Evolutionary conservation across 306 rosid species (phyloP).

Genomic region (Astragalus glycyphyllos): DNA sequence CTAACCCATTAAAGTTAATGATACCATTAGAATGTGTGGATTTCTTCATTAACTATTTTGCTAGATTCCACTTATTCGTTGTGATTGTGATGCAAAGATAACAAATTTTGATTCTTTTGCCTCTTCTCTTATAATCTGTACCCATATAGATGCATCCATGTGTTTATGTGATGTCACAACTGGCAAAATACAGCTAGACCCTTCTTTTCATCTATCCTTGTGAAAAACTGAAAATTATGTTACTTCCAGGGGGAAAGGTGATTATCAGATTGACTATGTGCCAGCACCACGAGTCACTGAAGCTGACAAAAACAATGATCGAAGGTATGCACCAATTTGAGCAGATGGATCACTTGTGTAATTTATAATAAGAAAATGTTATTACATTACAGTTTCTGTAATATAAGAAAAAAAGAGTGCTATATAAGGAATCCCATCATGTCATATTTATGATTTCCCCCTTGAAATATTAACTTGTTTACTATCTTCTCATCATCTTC

Average conservation of each 20-base stretch:
- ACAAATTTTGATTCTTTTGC: conserved; percentile 10
- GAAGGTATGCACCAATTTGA: conserved; percentile 57
- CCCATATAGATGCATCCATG: conserved; percentile 14
- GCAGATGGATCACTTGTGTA: conserved; percentile 30
- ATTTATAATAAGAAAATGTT: conserved; percentile 26
- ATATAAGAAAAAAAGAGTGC: conserved; percentile 22
- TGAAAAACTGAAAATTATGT: conserved; percentile 22
- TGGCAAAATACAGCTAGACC: neutral
- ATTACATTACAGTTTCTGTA: conserved; percentile 16
- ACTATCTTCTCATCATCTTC: conserved; percentile 6
- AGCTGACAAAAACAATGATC: conserved; percentile 88
- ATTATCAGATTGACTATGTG: conserved; percentile 84
- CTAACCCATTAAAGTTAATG: neutral
- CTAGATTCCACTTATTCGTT: neutral
- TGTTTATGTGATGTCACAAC: conserved; percentile 10
- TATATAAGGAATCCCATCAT: conserved; percentile 11
- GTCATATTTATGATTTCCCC: conserved; percentile 15
- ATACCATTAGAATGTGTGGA: neutral
- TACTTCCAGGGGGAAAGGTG: conserved; percentile 72
- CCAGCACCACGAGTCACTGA: conserved; percentile 94
- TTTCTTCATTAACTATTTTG: neutral
- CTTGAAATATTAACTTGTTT: conserved; percentile 5
- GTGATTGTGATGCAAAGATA: neutral
- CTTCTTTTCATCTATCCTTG: conserved; percentile 25
- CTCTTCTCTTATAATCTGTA: neutral